Conservation (phyloP, 164 flowering plant species). For the Nelumbo lutea region DNA sequence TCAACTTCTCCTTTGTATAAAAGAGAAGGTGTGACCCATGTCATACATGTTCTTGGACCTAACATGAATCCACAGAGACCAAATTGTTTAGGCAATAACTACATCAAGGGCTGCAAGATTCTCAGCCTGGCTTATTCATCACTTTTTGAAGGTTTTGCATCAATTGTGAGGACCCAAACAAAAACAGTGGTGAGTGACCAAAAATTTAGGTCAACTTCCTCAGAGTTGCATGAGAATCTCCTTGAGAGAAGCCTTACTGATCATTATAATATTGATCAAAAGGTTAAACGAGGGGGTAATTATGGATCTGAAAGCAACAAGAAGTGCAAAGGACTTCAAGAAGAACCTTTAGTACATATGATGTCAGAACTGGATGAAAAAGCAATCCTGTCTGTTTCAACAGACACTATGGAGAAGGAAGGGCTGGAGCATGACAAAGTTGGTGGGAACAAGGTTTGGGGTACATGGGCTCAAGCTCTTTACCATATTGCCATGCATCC, state of each 20-base stretch:
- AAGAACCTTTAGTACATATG: constrained; percentile 16
- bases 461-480: constrained; percentile 78
- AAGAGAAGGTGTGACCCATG: constrained; percentile 90
- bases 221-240: constrained; percentile 19
- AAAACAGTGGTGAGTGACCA: constrained; percentile 6
- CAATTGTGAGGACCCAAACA: constrained; percentile 28
- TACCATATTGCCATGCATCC: constrained; percentile 72
- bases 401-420: constrained; percentile 13
- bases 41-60: constrained; percentile 96
- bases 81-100: constrained; percentile 66
- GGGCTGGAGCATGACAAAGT: constrained; percentile 14
- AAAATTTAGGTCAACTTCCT: constrained; percentile 6
- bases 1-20: constrained; percentile 56
- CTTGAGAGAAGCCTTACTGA: constrained; percentile 10
- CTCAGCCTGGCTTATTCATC: constrained; percentile 77
- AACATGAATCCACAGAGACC: constrained; percentile 95
- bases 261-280: constrained; percentile 29
- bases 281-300: constrained; percentile 41
- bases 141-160: constrained; percentile 70
- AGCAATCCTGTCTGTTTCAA: not conserved
- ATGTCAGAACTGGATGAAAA: constrained; percentile 8
- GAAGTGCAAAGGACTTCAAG: constrained; percentile 47
- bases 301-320: constrained; percentile 44
- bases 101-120: constrained; percentile 60
- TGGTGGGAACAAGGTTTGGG: constrained; percentile 47